A percentile compares a stretch with the other conserved stretches of the same genome.
Evolutionary conservation across 1,284 basidiomycete species (phyloP).

Genomic region (Mycosarcoma maydis): DNA sequence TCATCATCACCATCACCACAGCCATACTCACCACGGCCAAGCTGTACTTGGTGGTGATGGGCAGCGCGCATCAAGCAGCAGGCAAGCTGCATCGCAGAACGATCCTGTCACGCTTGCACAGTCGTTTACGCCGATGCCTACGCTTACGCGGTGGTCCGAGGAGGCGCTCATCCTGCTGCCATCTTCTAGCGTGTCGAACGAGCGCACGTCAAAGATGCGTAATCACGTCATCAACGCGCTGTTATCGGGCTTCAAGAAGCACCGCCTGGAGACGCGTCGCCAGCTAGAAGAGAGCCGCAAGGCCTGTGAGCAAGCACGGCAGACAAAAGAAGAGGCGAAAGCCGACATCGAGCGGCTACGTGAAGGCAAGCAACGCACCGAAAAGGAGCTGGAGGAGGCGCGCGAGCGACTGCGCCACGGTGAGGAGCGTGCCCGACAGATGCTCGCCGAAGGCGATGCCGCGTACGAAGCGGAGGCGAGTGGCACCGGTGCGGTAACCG

Average conservation of each 20-base stretch:
- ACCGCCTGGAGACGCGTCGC: constrained; percentile 28
- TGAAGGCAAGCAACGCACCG: constrained; percentile 40
- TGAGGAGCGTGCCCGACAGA: constrained; percentile 63
- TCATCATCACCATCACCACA: constrained; percentile 35
- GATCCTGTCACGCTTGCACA: constrained; percentile 62
- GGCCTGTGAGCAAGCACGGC: constrained; percentile 64
- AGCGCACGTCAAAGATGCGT: constrained; percentile 76
- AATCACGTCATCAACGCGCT: constrained; percentile 81
- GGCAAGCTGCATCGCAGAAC: constrained; percentile 23
- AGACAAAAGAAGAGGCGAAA: constrained; percentile 63
- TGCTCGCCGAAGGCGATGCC: constrained; percentile 9
- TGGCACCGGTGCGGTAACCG: constrained; percentile 9
- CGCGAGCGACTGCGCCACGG: constrained; percentile 61
- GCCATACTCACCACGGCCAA: constrained; percentile 32
- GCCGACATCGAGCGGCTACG: constrained; percentile 41
- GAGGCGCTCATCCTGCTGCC: constrained; percentile 81
- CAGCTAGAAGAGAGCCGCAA: constrained; percentile 68
- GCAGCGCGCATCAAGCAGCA: constrained; percentile 21
- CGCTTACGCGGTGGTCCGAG: constrained; percentile 88
- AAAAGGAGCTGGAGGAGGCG: constrained; percentile 56
- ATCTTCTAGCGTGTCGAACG: constrained; percentile 74
- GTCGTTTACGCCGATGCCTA: constrained; percentile 75
- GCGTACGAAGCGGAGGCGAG: constrained; percentile 67
- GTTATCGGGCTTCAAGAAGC: constrained; percentile 73
- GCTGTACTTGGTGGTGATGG: constrained; percentile 27